Base-by-base conservation (phyloP, 495 filamentous ascomycete genomes). In the Darksidea phi region DNA sequence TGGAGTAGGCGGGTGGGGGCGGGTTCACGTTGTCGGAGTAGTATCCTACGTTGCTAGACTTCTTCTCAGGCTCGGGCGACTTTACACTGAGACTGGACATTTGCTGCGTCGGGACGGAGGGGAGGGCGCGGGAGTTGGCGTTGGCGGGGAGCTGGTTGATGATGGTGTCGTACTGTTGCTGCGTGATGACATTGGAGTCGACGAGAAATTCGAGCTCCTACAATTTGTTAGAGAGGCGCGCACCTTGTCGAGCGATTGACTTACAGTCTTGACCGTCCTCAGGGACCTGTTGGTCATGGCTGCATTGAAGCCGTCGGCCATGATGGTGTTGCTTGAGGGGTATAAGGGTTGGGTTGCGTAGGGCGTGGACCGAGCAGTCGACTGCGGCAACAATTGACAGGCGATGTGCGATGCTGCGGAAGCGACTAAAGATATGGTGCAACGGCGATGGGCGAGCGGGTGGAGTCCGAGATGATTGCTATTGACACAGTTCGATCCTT, bases 191-290 rank as follows among this genome's bases (percentile, higher is more conserved):
- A 48, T 84, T 81, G 57, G 86, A 79, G 69, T 96, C 91, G 60
- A 86, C 81, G 54, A 98, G 88, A 63, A 86, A 87, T 70, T 96
- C 92, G 54, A 98, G 90, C 75, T 98, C 94, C 92, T 96, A 60
- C 15, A 58, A 45, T 26, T 42, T 15, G 54, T 41, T 45, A 46
- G 59, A 51, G 28, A 37, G 17, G 45, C 26, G 37, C 15, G 12
- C 36, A 42, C 20, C n/a, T 1, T 10, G 6, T 7, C 17, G 23
- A 48, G 12, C 45, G 58, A 55, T 26, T 42, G 46, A 70, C 82
- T 73, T 78, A 91, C 91, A 69, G 86, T 88, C 74, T 89, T 90
- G 78, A 96, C 89, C 48, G 80, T 86, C 53, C 91, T 85, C 56
- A 95, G 82, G 66, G 91, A 93, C 77, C 90, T 82, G 76, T 91